phyloP scores from a whole-genome alignment of 176 grass and related monocot genomes.

The Poa annua region DNA sequence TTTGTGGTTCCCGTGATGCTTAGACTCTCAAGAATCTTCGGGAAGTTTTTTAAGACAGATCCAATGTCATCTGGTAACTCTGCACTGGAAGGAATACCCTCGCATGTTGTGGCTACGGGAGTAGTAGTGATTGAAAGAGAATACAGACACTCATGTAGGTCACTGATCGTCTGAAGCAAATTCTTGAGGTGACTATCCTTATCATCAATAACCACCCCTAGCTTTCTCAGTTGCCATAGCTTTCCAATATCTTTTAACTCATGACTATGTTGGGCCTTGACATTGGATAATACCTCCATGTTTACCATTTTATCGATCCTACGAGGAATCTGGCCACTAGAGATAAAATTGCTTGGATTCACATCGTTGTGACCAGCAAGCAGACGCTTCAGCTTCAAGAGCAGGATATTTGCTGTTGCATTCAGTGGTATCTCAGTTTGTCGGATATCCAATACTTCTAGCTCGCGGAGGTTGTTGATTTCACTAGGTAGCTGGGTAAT shows the following conservation, averaged over 20 bases:
- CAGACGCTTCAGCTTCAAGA: slow-evolving; percentile 39
- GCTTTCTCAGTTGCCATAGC: slow-evolving; percentile 33
- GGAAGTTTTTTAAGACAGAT: background rate
- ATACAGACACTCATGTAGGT: background rate
- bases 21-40: slow-evolving; percentile 31
- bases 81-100: background rate
- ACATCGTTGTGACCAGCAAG: slow-evolving; percentile 8
- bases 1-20: slow-evolving; percentile 13
- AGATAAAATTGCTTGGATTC: background rate
- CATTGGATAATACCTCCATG: slow-evolving; percentile 11
- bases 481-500: background rate
- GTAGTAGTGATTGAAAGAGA: slow-evolving; percentile 27
- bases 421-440: background rate
- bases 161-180: background rate
- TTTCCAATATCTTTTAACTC: slow-evolving; percentile 15
- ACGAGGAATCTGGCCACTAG: background rate
- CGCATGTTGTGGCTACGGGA: accelerated
- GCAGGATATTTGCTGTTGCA: background rate
- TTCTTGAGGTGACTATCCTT: background rate
- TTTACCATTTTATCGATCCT: background rate
- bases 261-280: background rate
- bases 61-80: background rate
- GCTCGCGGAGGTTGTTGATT: slow-evolving; percentile 39
- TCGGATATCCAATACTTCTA: slow-evolving; percentile 47
- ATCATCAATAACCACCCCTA: slow-evolving; percentile 20